These are phyloP conservation scores for Exutisphaerella laricina DNA, from an alignment of 2,329 filamentous ascomycete genomes.

Conservation along the genomic window DNA sequence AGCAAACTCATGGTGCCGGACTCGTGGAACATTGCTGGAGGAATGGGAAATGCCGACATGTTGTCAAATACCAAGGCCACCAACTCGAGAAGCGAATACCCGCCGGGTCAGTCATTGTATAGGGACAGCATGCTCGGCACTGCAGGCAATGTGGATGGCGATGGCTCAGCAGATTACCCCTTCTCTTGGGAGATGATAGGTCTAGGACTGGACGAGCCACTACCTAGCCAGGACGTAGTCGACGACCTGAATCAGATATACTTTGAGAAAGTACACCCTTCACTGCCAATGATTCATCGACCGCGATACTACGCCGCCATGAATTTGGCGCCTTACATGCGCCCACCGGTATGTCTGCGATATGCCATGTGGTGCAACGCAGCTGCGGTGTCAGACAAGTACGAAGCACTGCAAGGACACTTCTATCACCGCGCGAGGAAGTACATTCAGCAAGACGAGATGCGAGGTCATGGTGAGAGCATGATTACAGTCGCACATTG, in stretches of 20 bases:
- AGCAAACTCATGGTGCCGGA: slow-evolving; percentile 21
- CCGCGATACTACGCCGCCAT: slow-evolving; percentile 82
- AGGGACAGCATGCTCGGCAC: slow-evolving; percentile 8
- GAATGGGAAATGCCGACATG: slow-evolving; percentile 11
- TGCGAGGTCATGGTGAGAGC: slow-evolving; percentile 85
- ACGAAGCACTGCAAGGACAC: slow-evolving; percentile 69
- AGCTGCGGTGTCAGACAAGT: slow-evolving; percentile 80
- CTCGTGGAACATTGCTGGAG: slow-evolving; percentile 17
- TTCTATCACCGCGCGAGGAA: slow-evolving; percentile 89
- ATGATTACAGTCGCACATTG: slow-evolving; percentile 81
- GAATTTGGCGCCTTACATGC: slow-evolving; percentile 78
- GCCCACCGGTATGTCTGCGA: slow-evolving; percentile 79
- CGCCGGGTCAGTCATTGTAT: slow-evolving; percentile 7
- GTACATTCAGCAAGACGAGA: slow-evolving; percentile 82
- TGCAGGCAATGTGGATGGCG: slow-evolving; percentile 7
- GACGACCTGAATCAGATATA: slow-evolving; percentile 84
- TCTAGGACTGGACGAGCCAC: slow-evolving; percentile 72
- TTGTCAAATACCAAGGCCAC: slow-evolving; percentile 11
- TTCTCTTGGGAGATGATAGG: slow-evolving; percentile 84
- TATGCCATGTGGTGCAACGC: slow-evolving; percentile 97
- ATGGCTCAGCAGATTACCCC: slow-evolving; percentile 22
- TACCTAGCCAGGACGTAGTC: slow-evolving; percentile 73
- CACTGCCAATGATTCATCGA: slow-evolving; percentile 81
- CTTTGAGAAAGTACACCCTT: slow-evolving; percentile 85
- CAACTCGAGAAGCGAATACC: slow-evolving; percentile 8